Evolutionary conservation across 2,329 filamentous ascomycete genomes (phyloP).

Genomic region (Ceratocystis albifundus): DNA sequence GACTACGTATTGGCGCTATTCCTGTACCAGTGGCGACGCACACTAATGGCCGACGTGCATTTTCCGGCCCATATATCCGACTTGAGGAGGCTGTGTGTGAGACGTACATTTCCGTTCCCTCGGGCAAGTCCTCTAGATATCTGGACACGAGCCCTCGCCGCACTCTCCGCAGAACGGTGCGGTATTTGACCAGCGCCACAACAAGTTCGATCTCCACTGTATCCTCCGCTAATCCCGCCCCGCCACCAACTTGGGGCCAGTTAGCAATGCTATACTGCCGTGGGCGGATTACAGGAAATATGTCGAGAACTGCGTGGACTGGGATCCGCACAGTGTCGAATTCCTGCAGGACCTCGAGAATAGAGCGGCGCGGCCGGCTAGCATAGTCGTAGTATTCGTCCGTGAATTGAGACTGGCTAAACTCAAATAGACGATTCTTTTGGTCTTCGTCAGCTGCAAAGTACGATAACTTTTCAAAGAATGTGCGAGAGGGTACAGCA

Average conservation of each 20-base stretch:
- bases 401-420: constrained; percentile 64
- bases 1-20: constrained; percentile 68
- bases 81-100: constrained; percentile 30
- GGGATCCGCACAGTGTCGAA: constrained; percentile 78
- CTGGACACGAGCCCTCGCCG: constrained; percentile 82
- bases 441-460: constrained; percentile 64
- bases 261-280: constrained; percentile 89
- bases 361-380: constrained; percentile 75
- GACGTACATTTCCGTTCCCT: constrained; percentile 29
- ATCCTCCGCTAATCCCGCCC: not conserved
- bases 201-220: constrained; percentile 46
- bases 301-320: constrained; percentile 55
- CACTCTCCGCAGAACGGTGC: constrained; percentile 71
- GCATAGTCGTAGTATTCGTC: constrained; percentile 97
- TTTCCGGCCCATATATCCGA: constrained; percentile 43
- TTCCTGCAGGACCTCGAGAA: constrained; percentile 83
- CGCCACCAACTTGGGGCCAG: constrained; percentile 31
- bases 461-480: constrained; percentile 67
- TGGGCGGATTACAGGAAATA: constrained; percentile 75
- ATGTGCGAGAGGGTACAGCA: constrained; percentile 74
- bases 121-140: constrained; percentile 58
- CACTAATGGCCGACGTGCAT: constrained; percentile 47
- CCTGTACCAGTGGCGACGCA: constrained; percentile 80
- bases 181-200: constrained; percentile 82
- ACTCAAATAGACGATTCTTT: constrained; percentile 70